These are phyloP conservation scores for Poa annua DNA, from an alignment of 176 grass and related monocot species.

Conservation along the genomic window DNA sequence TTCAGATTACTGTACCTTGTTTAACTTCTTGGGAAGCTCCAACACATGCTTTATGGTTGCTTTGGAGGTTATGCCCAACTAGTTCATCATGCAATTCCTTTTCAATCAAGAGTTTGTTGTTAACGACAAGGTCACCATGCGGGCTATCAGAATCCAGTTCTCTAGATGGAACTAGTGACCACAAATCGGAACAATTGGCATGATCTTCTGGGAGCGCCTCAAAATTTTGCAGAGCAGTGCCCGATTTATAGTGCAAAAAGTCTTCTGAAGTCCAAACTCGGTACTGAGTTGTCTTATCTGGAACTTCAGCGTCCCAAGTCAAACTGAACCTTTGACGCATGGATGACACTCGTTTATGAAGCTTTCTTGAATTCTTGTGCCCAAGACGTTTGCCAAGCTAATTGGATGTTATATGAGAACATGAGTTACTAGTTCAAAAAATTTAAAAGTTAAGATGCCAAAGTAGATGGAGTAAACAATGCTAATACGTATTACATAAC, in stretches of 20 bases:
- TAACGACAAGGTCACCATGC: constrained; percentile 34
- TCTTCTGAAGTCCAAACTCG: constrained; percentile 89
- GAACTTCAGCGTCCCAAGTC: constrained; percentile 74
- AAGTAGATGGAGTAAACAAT: constrained; percentile 30
- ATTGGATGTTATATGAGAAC: constrained; percentile 39
- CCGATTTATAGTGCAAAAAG: constrained; percentile 58
- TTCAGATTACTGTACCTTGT: constrained; percentile 37
- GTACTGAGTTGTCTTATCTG: constrained; percentile 69
- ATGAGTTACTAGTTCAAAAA: constrained; percentile 36
- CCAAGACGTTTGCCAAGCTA: constrained; percentile 81
- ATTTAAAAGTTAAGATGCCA: constrained; percentile 41
- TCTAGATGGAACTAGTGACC: constrained; percentile 52
- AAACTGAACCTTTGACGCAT: constrained; percentile 75
- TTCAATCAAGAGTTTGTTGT: constrained; percentile 45
- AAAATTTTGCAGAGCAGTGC: constrained; percentile 51
- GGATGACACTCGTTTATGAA: constrained; percentile 72
- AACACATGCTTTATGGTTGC: constrained; percentile 37
- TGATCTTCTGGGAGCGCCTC: constrained; percentile 50
- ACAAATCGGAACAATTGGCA: constrained; percentile 42
- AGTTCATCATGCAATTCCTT: constrained; percentile 48
- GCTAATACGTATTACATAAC: constrained; percentile 14
- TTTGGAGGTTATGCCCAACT: constrained; percentile 37
- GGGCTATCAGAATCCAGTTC: constrained; percentile 41
- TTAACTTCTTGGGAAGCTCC: constrained; percentile 42
- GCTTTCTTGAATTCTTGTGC: constrained; percentile 70